Evolutionary conservation across 2,329 filamentous ascomycete species (phyloP).

Genomic region (Aspergillus sp.): DNA sequence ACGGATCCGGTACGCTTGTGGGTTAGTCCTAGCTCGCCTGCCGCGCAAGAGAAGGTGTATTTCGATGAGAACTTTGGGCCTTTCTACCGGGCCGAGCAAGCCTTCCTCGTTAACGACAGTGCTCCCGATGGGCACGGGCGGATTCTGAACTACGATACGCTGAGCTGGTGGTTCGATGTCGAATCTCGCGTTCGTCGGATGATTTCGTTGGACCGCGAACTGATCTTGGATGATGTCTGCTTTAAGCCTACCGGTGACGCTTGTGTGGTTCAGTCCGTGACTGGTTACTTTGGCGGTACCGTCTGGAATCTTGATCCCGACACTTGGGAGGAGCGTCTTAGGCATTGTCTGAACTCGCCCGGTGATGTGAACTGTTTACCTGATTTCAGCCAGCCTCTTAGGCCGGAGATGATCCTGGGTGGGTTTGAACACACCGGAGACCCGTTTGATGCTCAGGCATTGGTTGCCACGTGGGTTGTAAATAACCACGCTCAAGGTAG

Average conservation of each 20-base stretch:
- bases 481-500: slow-evolving; percentile 75
- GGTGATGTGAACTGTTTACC: slow-evolving; percentile 69
- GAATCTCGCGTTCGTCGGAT: slow-evolving; percentile 69
- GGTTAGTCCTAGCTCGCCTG: slow-evolving; percentile 90
- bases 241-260: slow-evolving; percentile 86
- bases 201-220: slow-evolving; percentile 61
- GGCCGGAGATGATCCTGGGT: slow-evolving; percentile 77
- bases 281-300: slow-evolving; percentile 73
- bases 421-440: slow-evolving; percentile 61
- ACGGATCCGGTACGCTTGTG: slow-evolving; percentile 84
- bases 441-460: slow-evolving; percentile 66
- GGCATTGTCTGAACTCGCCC: slow-evolving; percentile 68
- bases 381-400: slow-evolving; percentile 80
- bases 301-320: slow-evolving; percentile 55
- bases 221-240: slow-evolving; percentile 76
- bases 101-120: slow-evolving; percentile 88
- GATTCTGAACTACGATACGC: slow-evolving; percentile 79
- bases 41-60: slow-evolving; percentile 86
- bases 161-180: slow-evolving; percentile 89
- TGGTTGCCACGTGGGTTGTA: slow-evolving; percentile 92
- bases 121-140: slow-evolving; percentile 57
- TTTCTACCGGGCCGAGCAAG: slow-evolving; percentile 90
- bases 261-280: slow-evolving; percentile 90
- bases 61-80: slow-evolving; percentile 92
- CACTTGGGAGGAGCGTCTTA: slow-evolving; percentile 66